Evolutionary conservation across 2,329 filamentous ascomycete species (phyloP).

Genomic region (Podosphaera xanthii): DNA sequence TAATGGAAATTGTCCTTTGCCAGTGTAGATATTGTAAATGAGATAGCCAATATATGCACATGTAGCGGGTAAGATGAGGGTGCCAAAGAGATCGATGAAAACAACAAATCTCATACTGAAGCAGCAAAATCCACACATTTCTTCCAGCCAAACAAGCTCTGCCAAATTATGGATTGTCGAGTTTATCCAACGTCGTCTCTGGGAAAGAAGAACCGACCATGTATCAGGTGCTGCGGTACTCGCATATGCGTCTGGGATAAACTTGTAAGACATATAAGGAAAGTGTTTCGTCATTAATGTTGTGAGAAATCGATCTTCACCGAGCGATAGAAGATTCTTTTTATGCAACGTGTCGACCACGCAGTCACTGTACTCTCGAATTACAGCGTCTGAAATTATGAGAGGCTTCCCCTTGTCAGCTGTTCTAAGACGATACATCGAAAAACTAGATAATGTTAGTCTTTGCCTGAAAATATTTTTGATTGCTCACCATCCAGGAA

Average conservation of each 20-base stretch:
- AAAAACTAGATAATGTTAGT: slow-evolving; percentile 48
- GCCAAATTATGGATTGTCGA: slow-evolving; percentile 92
- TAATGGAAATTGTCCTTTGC: slow-evolving; percentile 53
- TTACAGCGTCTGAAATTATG: slow-evolving; percentile 74
- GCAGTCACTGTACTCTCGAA: slow-evolving; percentile 72
- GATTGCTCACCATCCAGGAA: slow-evolving; percentile 78
- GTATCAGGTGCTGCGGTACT: slow-evolving; percentile 83
- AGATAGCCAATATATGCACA: slow-evolving; percentile 72
- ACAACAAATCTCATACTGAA: slow-evolving; percentile 97
- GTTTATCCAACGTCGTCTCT: slow-evolving; percentile 98
- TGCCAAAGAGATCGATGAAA: slow-evolving; percentile 81
- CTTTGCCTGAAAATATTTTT: not conserved
- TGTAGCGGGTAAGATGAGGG: slow-evolving; percentile 74
- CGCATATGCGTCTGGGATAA: slow-evolving; percentile 78
- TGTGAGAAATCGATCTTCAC: slow-evolving; percentile 91
- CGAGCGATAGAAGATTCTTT: slow-evolving; percentile 78
- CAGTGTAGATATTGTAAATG: slow-evolving; percentile 52
- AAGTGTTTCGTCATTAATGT: slow-evolving; percentile 98
- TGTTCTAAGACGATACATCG: slow-evolving; percentile 91
- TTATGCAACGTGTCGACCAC: slow-evolving; percentile 85
- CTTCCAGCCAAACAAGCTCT: slow-evolving; percentile 71
- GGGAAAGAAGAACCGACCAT: slow-evolving; percentile 87
- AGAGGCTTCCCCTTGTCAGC: slow-evolving; percentile 84
- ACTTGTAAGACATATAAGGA: slow-evolving; percentile 88
- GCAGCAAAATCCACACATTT: slow-evolving; percentile 96